These are phyloP conservation scores for Isatis tinctoria DNA, from an alignment of 345 rosid genomes.

Conservation along the genomic window DNA sequence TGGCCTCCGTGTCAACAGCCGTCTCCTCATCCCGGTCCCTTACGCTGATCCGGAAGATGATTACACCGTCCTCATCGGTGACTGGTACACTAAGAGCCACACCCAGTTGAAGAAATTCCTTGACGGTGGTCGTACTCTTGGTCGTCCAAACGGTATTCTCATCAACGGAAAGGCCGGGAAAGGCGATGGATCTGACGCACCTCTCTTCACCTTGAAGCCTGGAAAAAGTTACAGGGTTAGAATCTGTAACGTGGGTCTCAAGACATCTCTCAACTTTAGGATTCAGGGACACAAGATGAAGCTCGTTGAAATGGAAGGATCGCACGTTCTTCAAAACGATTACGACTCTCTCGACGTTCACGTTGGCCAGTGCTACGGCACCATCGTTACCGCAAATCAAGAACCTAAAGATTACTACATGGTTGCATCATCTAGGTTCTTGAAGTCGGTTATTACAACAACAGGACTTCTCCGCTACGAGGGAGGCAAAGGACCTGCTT, in stretches of 20 bases:
- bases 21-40: constrained; percentile 66
- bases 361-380: constrained; percentile 53
- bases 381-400: constrained; percentile 53
- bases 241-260: constrained; percentile 63
- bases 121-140: constrained; percentile 53
- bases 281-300: constrained; percentile 60
- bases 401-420: constrained; percentile 52
- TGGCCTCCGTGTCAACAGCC: constrained; percentile 64
- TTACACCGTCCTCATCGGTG: constrained; percentile 56
- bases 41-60: constrained; percentile 63
- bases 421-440: constrained; percentile 64
- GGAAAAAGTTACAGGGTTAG: constrained; percentile 58
- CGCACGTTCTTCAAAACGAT: constrained; percentile 54
- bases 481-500: constrained; percentile 41
- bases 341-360: constrained; percentile 71
- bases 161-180: constrained; percentile 58
- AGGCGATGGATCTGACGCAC: constrained; percentile 33
- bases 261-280: constrained; percentile 57
- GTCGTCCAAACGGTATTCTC: constrained; percentile 54
- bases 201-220: constrained; percentile 55
- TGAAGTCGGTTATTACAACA: constrained; percentile 30
- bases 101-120: constrained; percentile 34
- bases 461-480: constrained; percentile 50
- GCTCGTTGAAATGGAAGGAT: constrained; percentile 73
- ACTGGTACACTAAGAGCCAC: constrained; percentile 64